Evolutionary conservation across 1,139 yeast genomes (phyloP), one percentile per base, ranked within the genome.

Genomic region (Protomyces pachydermus): DNA sequence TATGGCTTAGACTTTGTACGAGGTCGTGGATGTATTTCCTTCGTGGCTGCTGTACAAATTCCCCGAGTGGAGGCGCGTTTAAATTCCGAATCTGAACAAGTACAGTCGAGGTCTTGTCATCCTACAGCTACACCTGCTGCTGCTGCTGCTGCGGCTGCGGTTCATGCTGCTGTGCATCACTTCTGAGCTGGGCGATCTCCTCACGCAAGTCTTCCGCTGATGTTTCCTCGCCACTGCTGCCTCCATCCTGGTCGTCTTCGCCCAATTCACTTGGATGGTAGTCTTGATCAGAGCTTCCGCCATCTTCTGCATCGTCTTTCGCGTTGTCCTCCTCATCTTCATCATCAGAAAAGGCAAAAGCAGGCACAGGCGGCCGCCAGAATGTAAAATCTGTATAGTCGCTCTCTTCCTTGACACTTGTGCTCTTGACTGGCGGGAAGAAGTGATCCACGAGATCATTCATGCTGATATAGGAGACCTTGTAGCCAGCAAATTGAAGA

Each of bases 391-490:
- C 98, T 8, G 91, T 88, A 73, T 78, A 91, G 68, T 83, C 83
- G 68, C 87, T 90, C 68, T 85, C 88, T 34, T 66, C 61, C 37
- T 69, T 68, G 6, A 68, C 68, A 55, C 71, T 68, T 55, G 69
- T 71, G 12, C 62, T 61, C 56, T 67, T 45, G 23, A 61, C 71
- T 0, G 98, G 96, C 14, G 99, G 99, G 81, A 95, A 95, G 74
- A 91, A 91, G 74, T 93, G 98, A 75, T 95, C 99, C 14, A 95
- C 98, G 67, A 95, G 79, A 74, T 93, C 98, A 52, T 95, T 91
- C 73, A 95, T 93, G 69, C 85, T 86, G 64, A 95, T 84, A 73
- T 95, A 95, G 0, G 95, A 85, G 61, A 95, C 86, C 72, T 84
- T 88, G 73, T 88, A 88, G 4, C 98, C 98, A 0, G 98, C 96